Base-by-base conservation (phyloP, 2,329 filamentous ascomycete genomes). In the Endocalyx cinctus region DNA sequence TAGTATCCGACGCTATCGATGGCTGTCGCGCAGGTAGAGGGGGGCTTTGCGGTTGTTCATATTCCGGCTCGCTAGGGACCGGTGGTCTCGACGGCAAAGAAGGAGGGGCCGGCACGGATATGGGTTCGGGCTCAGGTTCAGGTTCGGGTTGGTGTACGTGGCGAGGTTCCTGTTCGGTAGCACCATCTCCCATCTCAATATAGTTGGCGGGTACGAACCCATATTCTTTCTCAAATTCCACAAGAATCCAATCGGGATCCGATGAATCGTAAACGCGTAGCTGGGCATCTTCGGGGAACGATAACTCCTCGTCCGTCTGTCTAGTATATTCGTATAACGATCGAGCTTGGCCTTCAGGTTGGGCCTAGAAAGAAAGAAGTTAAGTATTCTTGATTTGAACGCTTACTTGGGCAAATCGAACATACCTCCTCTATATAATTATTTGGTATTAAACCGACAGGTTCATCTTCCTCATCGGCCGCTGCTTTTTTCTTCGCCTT, bases 261-360 rank as follows among this genome's bases (percentile, higher is more conserved):
- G 87, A 84, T 8, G 74, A 82, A 60, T 98, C 92, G 63, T 86
- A 97, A 29, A 98, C 85, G 40, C 84, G 70, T 30, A 98, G 73
- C 27, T 78, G 64, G 25, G 84, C 81, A 56, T 95, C 89, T 66
- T 98, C 92, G 30, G 86, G 77, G 57, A 98, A 97, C 16, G 90
- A 97, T 8, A 98, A 72, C 63, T 98, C 92, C 63, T 98, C 92
- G 55, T 98, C 92, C 16, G 92, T 98, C 66, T 98, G 92, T 50
- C 90, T 79, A 31, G 86, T 86, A 60, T 98, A 98, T 60, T 98
- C 92, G 68, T 90, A 98, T n/a, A 97, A 76, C n/a, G 92, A 87
- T 59, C 84, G 88, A 31, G 90, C 92, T 47, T 82, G 73, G 41
- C 77, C 69, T 41, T 77, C 62, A 16, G 84, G 76, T 50, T 73